These are phyloP conservation scores for Acorus calamus DNA, from an alignment of 106 monocot genomes.

Conservation along the genomic window DNA sequence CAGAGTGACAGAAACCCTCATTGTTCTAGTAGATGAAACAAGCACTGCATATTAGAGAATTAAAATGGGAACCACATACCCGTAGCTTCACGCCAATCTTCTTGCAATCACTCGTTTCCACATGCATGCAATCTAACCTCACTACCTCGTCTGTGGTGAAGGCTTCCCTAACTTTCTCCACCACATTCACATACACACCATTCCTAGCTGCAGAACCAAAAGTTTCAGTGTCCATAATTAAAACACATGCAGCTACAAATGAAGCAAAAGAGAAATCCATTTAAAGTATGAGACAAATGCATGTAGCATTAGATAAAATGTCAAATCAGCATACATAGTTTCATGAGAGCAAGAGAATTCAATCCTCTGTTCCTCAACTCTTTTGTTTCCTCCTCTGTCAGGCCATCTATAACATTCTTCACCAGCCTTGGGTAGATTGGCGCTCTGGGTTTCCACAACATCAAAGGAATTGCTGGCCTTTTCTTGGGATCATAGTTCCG, in stretches of 20 bases:
- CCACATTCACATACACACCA: conserved; percentile 79
- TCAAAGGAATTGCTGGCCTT: conserved; percentile 55
- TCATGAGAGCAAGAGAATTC: conserved; percentile 60
- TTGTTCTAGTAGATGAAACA: too few species aligned
- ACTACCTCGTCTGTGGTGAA: conserved; percentile 66
- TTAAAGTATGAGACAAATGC: too few species aligned
- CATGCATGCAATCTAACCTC: conserved; percentile 59
- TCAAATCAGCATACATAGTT: conserved; percentile 43
- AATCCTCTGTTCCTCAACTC: conserved; percentile 74
- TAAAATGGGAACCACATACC: conserved; percentile 22
- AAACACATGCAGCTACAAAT: not conserved
- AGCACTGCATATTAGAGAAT: too few species aligned
- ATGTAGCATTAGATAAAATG: not conserved
- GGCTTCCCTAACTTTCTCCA: conserved; percentile 54
- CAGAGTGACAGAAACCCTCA: too few species aligned
- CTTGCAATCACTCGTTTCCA: conserved; percentile 67
- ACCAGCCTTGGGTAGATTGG: conserved; percentile 82
- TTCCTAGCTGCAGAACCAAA: conserved; percentile 58
- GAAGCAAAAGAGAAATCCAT: not conserved
- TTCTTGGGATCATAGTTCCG: conserved; percentile 62
- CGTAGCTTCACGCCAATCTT: conserved; percentile 87
- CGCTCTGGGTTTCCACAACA: conserved; percentile 83
- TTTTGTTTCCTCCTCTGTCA: conserved; percentile 76
- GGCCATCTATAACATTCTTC: conserved; percentile 52
- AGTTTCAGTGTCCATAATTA: not conserved